Percentiles rank a stretch among this genome's conserved stretches.
These are phyloP conservation scores for Yarrowia sp. DNA, from an alignment of 805 yeast species.

Conservation along the genomic window DNA sequence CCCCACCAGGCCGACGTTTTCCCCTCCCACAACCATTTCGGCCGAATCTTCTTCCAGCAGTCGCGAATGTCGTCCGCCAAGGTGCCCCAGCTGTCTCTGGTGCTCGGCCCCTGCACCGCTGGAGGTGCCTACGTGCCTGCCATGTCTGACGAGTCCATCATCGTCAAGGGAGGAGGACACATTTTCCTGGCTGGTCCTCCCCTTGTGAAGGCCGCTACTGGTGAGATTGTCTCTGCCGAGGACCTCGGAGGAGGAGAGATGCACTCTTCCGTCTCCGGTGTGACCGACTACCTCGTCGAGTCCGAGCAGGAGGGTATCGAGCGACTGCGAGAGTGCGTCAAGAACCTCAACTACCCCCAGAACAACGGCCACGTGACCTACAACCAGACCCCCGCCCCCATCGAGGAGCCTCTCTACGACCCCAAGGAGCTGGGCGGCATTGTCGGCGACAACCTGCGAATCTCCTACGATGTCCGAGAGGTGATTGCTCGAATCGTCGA, in stretches of 20 bases:
- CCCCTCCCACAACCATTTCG: constrained; percentile 50
- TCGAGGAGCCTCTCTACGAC: constrained; percentile 47
- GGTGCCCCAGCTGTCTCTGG: constrained; percentile 48
- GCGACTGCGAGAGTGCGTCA: constrained; percentile 45
- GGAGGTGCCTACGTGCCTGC: constrained; percentile 52
- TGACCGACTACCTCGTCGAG: constrained; percentile 48
- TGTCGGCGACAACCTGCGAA: constrained; percentile 47
- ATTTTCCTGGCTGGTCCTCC: constrained; percentile 50
- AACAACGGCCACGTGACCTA: constrained; percentile 34
- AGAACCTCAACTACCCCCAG: constrained; percentile 43
- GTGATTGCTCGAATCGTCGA: constrained; percentile 49
- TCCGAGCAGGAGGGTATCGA: constrained; percentile 49
- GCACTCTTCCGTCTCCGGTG: constrained; percentile 49
- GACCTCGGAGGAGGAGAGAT: constrained; percentile 50
- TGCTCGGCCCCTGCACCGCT: constrained; percentile 50
- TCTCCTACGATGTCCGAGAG: constrained; percentile 48
- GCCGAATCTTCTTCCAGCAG: constrained; percentile 49
- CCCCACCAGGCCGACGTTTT: constrained; percentile 50
- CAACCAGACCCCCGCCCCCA: constrained; percentile 31
- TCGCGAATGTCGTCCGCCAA: constrained; percentile 47
- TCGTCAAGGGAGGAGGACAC: constrained; percentile 49
- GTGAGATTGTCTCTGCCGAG: constrained; percentile 48
- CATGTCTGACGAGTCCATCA: constrained; percentile 49
- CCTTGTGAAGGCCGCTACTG: constrained; percentile 50
- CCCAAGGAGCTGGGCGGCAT: constrained; percentile 48